A percentile compares a stretch with the other conserved stretches of the same genome.
Conservation (phyloP, 2,329 filamentous ascomycete species). For the Nemania sp. region DNA sequence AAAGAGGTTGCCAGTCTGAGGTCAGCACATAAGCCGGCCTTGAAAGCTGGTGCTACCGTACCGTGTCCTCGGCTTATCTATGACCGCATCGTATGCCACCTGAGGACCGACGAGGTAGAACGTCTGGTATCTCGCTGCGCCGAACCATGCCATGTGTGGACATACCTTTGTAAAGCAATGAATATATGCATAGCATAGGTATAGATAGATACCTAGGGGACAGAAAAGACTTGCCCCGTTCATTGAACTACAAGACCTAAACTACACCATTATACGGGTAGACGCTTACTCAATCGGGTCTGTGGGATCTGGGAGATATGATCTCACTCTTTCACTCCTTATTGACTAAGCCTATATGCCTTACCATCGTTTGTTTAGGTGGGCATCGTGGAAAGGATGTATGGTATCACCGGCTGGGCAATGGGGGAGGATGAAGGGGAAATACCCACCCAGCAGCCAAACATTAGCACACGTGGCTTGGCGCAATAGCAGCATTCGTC, state of each 20-base stretch:
- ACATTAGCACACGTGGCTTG: conserved; percentile 25
- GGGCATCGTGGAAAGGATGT: conserved; percentile 3
- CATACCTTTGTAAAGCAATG: too few relatives aligned
- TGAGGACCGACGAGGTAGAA: too few relatives aligned
- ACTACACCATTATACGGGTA: too few relatives aligned
- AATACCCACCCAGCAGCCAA: conserved; percentile 13
- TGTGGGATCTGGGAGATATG: conserved; percentile 9
- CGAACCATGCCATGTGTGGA: too few relatives aligned
- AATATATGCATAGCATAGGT: too few relatives aligned
- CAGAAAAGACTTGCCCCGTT: too few relatives aligned
- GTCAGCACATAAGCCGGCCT: conserved; percentile 11
- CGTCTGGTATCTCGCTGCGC: too few relatives aligned
- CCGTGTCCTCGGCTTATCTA: conserved; percentile 4
- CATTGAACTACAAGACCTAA: too few relatives aligned
- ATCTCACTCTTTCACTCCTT: conserved; percentile 8
- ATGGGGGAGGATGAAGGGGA: not conserved
- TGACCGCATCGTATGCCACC: not conserved
- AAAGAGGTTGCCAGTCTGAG: conserved; percentile 7
- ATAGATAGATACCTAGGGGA: too few relatives aligned
- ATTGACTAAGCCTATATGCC: too few relatives aligned
- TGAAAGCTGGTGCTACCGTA: conserved; percentile 2
- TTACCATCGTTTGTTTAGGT: not conserved
- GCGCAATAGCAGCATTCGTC: conserved; percentile 24
- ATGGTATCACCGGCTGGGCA: too few relatives aligned
- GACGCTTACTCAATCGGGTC: not conserved